Percentiles rank a stretch among this genome's conserved stretches.
phyloP scores from a whole-genome alignment of 192 early-diverging fungal genomes.

The Obelidium mucronatum region DNA sequence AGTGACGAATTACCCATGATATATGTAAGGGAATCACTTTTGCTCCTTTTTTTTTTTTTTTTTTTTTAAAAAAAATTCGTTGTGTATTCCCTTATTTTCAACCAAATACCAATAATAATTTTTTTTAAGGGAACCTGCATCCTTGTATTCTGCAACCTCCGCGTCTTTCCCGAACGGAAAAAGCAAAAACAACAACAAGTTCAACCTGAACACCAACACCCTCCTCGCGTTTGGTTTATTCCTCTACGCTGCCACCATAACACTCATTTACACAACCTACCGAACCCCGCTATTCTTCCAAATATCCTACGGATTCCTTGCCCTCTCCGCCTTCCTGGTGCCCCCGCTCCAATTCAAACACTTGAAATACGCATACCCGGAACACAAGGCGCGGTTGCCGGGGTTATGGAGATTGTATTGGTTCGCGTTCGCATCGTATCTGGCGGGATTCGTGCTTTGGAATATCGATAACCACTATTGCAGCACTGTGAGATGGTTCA shows the following conservation, averaged over 20 bases:
- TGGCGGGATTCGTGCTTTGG: slow-evolving; percentile 71
- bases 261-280: slow-evolving; percentile 66
- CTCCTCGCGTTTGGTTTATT: slow-evolving; percentile 6
- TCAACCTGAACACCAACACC: too few species aligned
- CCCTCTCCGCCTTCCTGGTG: slow-evolving; percentile 21
- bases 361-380: slow-evolving; percentile 25
- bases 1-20: slow-evolving; percentile 81
- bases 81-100: too few species aligned
- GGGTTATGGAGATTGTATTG: slow-evolving; percentile 22
- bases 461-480: slow-evolving; percentile 83
- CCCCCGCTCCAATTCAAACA: slow-evolving; percentile 42
- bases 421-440: slow-evolving; percentile 16
- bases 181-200: too few species aligned
- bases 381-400: background rate
- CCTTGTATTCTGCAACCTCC: slow-evolving; percentile 41
- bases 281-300: slow-evolving; percentile 76
- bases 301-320: slow-evolving; percentile 38
- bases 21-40: too few species aligned
- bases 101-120: too few species aligned
- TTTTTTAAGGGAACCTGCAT: too few species aligned
- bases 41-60: too few species aligned
- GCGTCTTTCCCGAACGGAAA: slow-evolving; percentile 31
- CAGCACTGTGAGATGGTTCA: too few species aligned
- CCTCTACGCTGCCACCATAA: slow-evolving; percentile 23
- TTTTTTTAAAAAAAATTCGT: too few species aligned